A percentile compares a stretch with the other conserved stretches of the same genome.
These are phyloP conservation scores for Hymenoscyphus repandus DNA, from an alignment of 2,329 filamentous ascomycete species.

Conservation along the genomic window DNA sequence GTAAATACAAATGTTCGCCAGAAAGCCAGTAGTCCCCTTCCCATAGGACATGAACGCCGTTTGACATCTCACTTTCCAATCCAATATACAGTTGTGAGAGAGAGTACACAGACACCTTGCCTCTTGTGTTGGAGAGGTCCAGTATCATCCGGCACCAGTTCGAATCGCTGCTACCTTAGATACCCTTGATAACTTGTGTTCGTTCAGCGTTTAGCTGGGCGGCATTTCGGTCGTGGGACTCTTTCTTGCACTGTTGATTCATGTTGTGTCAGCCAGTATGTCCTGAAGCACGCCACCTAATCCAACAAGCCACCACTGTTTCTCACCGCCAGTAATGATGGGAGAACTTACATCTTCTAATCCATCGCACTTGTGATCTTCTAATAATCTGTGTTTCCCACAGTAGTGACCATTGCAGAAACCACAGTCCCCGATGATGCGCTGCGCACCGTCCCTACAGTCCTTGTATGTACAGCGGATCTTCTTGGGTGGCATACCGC, in stretches of 20 bases:
- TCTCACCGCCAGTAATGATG: slow-evolving; percentile 5
- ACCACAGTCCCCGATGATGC: slow-evolving; percentile 91
- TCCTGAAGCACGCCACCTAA: slow-evolving; percentile 27
- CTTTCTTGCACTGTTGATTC: slow-evolving; percentile 75
- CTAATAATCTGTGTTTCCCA: slow-evolving; percentile 86
- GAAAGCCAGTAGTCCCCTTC: background rate
- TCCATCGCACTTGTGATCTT: slow-evolving; percentile 89
- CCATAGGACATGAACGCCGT: background rate
- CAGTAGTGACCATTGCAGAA: slow-evolving; percentile 95
- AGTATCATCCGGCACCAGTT: too few species aligned
- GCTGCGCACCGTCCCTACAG: slow-evolving; percentile 81
- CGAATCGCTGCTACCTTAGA: slow-evolving; percentile 44
- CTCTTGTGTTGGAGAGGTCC: background rate
- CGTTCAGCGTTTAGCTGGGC: slow-evolving; percentile 88
- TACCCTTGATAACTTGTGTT: slow-evolving; percentile 88
- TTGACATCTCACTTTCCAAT: background rate
- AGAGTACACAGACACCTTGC: too few species aligned
- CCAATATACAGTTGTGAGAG: background rate
- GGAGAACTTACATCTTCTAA: slow-evolving; percentile 71
- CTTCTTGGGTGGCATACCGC: slow-evolving; percentile 65
- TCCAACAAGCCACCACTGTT: slow-evolving; percentile 40
- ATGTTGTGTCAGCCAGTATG: slow-evolving; percentile 34
- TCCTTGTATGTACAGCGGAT: slow-evolving; percentile 83
- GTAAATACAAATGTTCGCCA: slow-evolving; percentile 12
- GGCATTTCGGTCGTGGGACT: slow-evolving; percentile 89